phyloP scores from a whole-genome alignment of 192 early-diverging fungal species.

The Umbelopsis vinacea region DNA sequence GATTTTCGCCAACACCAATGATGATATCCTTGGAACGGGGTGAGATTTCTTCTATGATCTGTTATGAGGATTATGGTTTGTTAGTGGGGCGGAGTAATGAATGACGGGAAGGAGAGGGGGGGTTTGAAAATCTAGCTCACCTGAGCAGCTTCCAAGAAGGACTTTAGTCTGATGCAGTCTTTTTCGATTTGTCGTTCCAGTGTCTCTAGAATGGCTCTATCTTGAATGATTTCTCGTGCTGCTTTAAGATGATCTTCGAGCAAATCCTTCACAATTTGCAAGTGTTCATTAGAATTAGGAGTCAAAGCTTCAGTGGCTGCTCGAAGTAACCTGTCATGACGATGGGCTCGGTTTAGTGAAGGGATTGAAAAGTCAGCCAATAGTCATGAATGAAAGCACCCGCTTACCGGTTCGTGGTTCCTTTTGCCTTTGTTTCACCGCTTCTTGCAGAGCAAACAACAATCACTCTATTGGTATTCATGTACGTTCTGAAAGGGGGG shows the following conservation, averaged over 20 bases:
- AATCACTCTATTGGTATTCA: constrained; percentile 66
- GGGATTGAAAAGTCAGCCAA: not conserved
- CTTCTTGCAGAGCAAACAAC: constrained; percentile 90
- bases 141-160: constrained; percentile 87
- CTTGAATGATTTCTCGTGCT: constrained; percentile 52
- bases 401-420: constrained; percentile 79
- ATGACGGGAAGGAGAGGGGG: too few relatives aligned
- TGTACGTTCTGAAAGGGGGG: constrained; percentile 26
- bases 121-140: not conserved
- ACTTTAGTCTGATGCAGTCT: constrained; percentile 72
- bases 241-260: constrained; percentile 72
- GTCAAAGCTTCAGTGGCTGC: constrained; percentile 37
- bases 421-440: constrained; percentile 79
- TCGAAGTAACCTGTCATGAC: constrained; percentile 46
- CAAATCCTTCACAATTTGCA: constrained; percentile 80
- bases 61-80: not conserved
- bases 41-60: constrained; percentile 90
- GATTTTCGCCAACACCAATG: constrained; percentile 84
- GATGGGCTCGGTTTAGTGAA: not conserved
- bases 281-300: constrained; percentile 43
- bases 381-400: not conserved
- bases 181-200: constrained; percentile 62
- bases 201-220: constrained; percentile 44
- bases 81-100: too few relatives aligned
- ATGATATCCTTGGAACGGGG: constrained; percentile 92